Base-by-base conservation (phyloP, 139 green algal genomes). In the Chlamydomonas eustigma region DNA sequence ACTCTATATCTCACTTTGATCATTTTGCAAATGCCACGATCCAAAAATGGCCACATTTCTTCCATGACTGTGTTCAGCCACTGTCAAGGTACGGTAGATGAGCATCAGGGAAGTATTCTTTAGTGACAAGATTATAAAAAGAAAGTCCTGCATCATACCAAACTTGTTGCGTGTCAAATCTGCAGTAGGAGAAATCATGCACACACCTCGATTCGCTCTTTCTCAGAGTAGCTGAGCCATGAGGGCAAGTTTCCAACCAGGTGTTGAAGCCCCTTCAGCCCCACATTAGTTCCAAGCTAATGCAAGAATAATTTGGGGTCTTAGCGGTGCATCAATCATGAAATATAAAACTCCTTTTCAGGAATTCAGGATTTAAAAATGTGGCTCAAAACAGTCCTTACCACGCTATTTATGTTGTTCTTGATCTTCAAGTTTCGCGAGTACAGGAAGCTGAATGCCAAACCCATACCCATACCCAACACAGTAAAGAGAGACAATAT, bases 11-110 rank as follows among this genome's bases (percentile, higher is more conserved):
- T 33, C 51, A 86, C 84, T 84, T 94, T 96, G 79, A 97, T 79
- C 68, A 86, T 84, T 2, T 80, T 79, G 64, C 88, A 93, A 2
- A 95, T 83, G 35, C 87, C 92, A 35, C 88, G 83, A 78, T 97
- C 92, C 38, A 95, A 92, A 73, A 87, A 96, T 1, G 92, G 93
- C 93, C 93, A 97, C 58, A 90, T 65, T 84, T 95, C 86, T 63
- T 63, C 50, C 30, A 97, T 51, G 24, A 94, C 66, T 0, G 50
- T 70, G 80, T 97, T 97, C 1, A 97, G 68, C 92, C 92, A 97
- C 87, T 94, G 86, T 76, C 78, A 66, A 22, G 44, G 18, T 18
- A 58, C 44, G 18, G n/a, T n/a, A n/a, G n/a, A n/a, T n/a, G n/a
- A n/a, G n/a, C n/a, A n/a, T n/a, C n/a, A n/a, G n/a, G n/a, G n/a